These are phyloP conservation scores for Penicillium sp. DNA, from an alignment of 2,329 filamentous ascomycete species.

Conservation along the genomic window DNA sequence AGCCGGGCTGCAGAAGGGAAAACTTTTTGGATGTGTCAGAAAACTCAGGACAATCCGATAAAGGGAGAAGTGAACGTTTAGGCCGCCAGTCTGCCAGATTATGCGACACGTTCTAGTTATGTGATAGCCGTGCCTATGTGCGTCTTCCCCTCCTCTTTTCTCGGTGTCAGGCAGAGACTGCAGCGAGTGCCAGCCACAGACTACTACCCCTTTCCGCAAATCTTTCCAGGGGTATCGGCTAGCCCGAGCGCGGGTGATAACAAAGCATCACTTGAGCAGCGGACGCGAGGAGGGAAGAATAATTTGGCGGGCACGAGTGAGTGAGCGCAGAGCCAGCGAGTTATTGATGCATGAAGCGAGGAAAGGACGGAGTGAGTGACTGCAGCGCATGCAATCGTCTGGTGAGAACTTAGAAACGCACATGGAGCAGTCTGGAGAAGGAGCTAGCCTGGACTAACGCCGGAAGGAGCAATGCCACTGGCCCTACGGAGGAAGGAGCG, in stretches of 20 bases:
- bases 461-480: too few relatives aligned
- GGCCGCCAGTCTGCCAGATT: neutral
- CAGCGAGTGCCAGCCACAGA: neutral
- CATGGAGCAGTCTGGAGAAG: neutral
- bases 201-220: conserved; percentile 8
- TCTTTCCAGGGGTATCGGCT: conserved; percentile 10
- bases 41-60: neutral
- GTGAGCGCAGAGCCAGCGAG: neutral
- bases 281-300: neutral
- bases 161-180: neutral
- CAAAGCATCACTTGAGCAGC: conserved; percentile 4
- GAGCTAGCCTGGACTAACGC: neutral
- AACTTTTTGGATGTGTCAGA: neutral
- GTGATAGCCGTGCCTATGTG: neutral
- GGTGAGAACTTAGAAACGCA: neutral
- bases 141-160: neutral
- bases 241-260: neutral
- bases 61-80: neutral
- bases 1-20: neutral
- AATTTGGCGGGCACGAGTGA: neutral
- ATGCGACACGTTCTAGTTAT: conserved; percentile 3
- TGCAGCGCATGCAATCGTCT: neutral
- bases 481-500: neutral
- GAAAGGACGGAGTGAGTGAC: neutral
- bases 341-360: neutral